A percentile compares a stretch with the other conserved stretches of the same genome.
These are phyloP conservation scores for Schizonepeta tenuifolia DNA, from an alignment of 257 asterid species.

Conservation along the genomic window DNA sequence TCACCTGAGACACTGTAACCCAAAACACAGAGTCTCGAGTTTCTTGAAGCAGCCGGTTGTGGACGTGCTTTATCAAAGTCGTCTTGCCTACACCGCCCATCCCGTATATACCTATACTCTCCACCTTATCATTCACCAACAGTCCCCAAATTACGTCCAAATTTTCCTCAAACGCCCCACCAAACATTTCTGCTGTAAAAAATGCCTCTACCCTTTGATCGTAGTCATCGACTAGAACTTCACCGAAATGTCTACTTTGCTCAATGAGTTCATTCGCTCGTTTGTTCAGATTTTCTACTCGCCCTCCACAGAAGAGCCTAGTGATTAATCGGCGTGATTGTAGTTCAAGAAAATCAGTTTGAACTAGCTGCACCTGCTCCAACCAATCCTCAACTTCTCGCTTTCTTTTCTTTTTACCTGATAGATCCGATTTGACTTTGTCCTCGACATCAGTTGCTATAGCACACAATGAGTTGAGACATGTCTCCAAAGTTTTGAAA, in stretches of 20 bases:
- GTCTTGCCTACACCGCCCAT: conserved; percentile 17
- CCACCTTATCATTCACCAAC: background rate
- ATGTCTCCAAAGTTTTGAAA: conserved; percentile 4
- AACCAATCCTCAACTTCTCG: conserved; percentile 31
- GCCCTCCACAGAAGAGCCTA: conserved; percentile 19
- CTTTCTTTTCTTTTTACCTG: conserved; percentile 30
- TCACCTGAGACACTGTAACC: conserved; percentile 20
- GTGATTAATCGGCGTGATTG: background rate
- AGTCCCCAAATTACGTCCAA: background rate
- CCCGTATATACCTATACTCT: conserved; percentile 22
- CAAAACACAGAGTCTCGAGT: conserved; percentile 11
- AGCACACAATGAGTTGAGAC: conserved; percentile 14
- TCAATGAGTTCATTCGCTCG: conserved; percentile 4
- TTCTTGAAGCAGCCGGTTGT: conserved; percentile 1
- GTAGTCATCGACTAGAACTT: background rate
- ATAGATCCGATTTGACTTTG: background rate
- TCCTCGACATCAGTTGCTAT: conserved; percentile 25
- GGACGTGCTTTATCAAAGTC: conserved; percentile 13
- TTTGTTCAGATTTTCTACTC: background rate
- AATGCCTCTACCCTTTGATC: background rate
- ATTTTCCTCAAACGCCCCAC: conserved; percentile 18
- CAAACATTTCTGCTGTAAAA: conserved; percentile 2
- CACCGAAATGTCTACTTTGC: conserved; percentile 23
- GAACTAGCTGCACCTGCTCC: conserved; percentile 14
- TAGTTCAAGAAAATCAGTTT: conserved; percentile 3